These are phyloP conservation scores for Calocera viscosa DNA, from an alignment of 768 basidiomycete species.

Conservation along the genomic window DNA sequence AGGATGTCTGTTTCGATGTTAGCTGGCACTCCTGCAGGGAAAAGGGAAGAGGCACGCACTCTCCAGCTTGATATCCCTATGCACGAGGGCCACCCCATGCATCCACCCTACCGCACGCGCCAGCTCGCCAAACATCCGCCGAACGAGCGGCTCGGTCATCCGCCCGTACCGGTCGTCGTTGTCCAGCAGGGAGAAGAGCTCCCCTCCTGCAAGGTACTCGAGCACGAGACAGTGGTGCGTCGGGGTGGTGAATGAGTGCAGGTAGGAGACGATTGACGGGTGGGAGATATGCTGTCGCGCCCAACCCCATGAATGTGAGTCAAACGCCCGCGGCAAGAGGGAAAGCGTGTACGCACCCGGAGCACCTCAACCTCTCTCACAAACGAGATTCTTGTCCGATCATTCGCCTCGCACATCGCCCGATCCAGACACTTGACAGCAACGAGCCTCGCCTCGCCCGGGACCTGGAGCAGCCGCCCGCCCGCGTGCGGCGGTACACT, in stretches of 20 bases:
- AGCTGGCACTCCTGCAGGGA: no score
- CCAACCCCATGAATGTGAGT: background rate
- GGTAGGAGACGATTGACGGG: conserved; percentile 61
- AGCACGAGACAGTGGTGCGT: conserved; percentile 68
- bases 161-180: conserved; percentile 30
- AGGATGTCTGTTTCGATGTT: no score
- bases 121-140: conserved; percentile 65
- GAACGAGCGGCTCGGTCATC: conserved; percentile 39
- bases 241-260: conserved; percentile 56
- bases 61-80: conserved; percentile 76
- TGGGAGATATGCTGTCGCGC: conserved; percentile 55
- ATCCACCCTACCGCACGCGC: conserved; percentile 74
- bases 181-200: conserved; percentile 66
- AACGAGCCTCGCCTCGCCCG: conserved; percentile 28
- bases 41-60: conserved; percentile 34
- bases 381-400: conserved; percentile 64
- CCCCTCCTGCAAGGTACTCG: conserved; percentile 64
- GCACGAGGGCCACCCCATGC: conserved; percentile 73
- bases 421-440: conserved; percentile 44
- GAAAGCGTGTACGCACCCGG: conserved; percentile 33
- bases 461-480: conserved; percentile 33
- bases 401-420: conserved; percentile 39
- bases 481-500: background rate
- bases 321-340: background rate
- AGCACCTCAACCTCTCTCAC: conserved; percentile 74